Base-by-base conservation (phyloP, 306 rosid species). In the Astragalus glycyphyllos region DNA sequence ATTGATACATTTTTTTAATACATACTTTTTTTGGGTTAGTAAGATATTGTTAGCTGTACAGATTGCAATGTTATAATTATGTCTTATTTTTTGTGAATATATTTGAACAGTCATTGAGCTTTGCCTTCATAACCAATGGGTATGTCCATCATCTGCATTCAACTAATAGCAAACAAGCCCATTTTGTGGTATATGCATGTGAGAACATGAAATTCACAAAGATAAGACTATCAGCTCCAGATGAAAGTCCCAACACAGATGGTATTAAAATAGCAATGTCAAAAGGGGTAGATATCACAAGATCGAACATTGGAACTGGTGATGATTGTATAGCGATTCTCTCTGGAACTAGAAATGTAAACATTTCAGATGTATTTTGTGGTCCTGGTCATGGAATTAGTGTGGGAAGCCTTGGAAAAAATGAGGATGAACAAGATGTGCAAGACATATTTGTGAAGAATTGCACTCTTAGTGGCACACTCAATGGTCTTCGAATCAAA, bases 321-420 rank as follows among this genome's bases (percentile, higher is more conserved):
- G 97, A 90, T 14, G 92, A 90, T 7, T 90, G 90, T 46, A 48
- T 88, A 15, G 78, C 92, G 1, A 71, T 90, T 42, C 9, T 88
- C 14, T 64, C 81, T 0, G 95, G 92, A 9, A 63, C 83, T 0
- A 76, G 5, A 2, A 63, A 63, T 0, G 69, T 90, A 8, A 11
- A 32, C 10, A 69, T 90, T 20, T 74, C 46, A 0, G 34, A 74
- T 0, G 87, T 88, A 0, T 1, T 11, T 1, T 88, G 97, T 26
- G 90, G 92, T 5, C 95, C 97, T 0, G 92, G 97, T 32, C 95
- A 90, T 46, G 88, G 96, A 5, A 86, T 90, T 14, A 90, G 94
- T 32, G 72, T 90, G 0, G 94, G 97, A 47, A 88, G 95, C 70
- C 79, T 90, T 0, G 95, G 97, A 0, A 71, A 31, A 31, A 8